Base-by-base conservation (phyloP, 2,329 filamentous ascomycete genomes). In the Xylariaceae sp. region DNA sequence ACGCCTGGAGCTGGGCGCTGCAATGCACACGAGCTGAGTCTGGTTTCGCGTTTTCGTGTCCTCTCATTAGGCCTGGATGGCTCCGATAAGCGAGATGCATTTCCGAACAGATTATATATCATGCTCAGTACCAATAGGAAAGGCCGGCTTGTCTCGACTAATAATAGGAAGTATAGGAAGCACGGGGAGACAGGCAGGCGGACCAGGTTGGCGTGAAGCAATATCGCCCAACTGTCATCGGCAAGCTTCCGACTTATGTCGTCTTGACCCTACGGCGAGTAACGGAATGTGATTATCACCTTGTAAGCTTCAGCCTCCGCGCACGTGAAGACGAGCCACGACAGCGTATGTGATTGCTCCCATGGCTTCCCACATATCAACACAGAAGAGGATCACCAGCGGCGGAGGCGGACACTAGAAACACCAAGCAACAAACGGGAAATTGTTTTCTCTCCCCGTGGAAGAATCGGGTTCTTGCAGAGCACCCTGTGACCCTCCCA, bases 401-500 rank as follows among this genome's bases (percentile, higher is more conserved):
- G 13, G 13, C 13, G 32, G 10, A 34, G 6, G 9, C 13, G 3
- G 19, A 21, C 26, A 21, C 12, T 39, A 52, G 50, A 39, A n/a
- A 39, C 37, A 13, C 44, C 41, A 39, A 47, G 46, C 53, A 54
- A 59, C 63, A 56, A 55, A 55, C 56, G 62, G 65, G 60, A 63
- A 58, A 26, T 43, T 43, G 21, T 43, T 60, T 64, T 63, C 62
- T 57, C 46, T 45, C 59, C 58, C 55, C 51, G 39, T 34, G 39
- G 43, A 36, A 49, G 37, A 55, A 22, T 13, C 60, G 56, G 64
- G 34, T 60, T 56, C 44, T 52, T 61, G 61, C 64, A 66, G 61
- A 57, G 58, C 61, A 64, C 63, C 61, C 65, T 65, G 60, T 64
- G 63, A 65, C 57, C 62, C 59, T 60, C 62, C 58, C 58, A 60